Conservation (phyloP, 2,329 filamentous ascomycete genomes). For the Fusarium buharicum region DNA sequence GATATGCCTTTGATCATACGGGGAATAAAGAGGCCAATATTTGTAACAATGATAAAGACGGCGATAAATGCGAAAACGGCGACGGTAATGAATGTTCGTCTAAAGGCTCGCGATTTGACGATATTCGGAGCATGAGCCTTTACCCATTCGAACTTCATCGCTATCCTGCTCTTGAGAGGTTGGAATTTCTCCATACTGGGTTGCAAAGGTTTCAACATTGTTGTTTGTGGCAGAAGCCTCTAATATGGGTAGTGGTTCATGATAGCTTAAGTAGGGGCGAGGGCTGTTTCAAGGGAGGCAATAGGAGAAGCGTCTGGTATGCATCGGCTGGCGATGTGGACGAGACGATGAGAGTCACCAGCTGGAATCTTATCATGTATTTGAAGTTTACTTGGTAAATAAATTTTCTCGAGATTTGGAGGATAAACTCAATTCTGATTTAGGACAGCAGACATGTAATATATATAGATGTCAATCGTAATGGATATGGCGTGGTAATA, state of each 20-base stretch:
- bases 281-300: constrained; percentile 15
- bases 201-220: constrained; percentile 28
- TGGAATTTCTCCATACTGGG: constrained; percentile 22
- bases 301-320: constrained; percentile 27
- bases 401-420: not conserved
- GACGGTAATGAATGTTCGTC: constrained; percentile 18
- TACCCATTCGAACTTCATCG: constrained; percentile 13
- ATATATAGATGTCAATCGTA: not conserved
- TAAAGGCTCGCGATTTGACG: constrained; percentile 37
- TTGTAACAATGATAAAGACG: constrained; percentile 28
- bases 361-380: constrained; percentile 17
- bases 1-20: constrained; percentile 31
- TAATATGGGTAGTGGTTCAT: constrained; percentile 1
- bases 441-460: not conserved
- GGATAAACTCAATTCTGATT: not conserved
- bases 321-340: not conserved
- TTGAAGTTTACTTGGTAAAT: too few species aligned
- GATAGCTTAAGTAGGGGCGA: constrained; percentile 17
- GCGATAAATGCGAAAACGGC: constrained; percentile 21
- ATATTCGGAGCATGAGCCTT: constrained; percentile 18
- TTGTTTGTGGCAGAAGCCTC: constrained; percentile 10
- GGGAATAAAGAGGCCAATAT: constrained; percentile 30
- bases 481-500: not conserved
- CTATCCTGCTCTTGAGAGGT: constrained; percentile 17
- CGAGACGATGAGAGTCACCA: not conserved